A percentile compares a stretch with the other conserved stretches of the same genome.
phyloP scores from a whole-genome alignment of 1,284 basidiomycete species.

The Microbotryum intermedium region DNA sequence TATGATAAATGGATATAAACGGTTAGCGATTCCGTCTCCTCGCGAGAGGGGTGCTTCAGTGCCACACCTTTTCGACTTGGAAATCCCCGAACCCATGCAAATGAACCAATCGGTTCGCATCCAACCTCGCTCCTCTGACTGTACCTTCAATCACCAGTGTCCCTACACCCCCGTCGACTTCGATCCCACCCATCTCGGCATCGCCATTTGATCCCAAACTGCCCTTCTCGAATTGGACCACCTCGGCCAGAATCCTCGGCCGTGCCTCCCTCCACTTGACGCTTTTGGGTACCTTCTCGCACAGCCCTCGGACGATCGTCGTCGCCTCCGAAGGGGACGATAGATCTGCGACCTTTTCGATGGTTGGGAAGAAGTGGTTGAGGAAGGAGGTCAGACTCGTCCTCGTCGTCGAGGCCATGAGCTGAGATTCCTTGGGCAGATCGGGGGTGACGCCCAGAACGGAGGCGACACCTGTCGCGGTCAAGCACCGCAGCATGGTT shows the following conservation, averaged over 20 bases:
- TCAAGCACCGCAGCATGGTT: slow-evolving; percentile 72
- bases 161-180: slow-evolving; percentile 38
- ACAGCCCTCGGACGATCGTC: slow-evolving; percentile 61
- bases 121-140: slow-evolving; percentile 68
- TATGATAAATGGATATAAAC: too few relatives aligned
- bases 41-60: not conserved
- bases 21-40: too few relatives aligned
- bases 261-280: slow-evolving; percentile 76
- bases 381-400: slow-evolving; percentile 87
- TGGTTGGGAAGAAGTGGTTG: slow-evolving; percentile 87
- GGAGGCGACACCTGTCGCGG: slow-evolving; percentile 46
- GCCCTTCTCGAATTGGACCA: slow-evolving; percentile 34
- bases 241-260: slow-evolving; percentile 69
- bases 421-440: slow-evolving; percentile 33
- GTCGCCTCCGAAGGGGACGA: slow-evolving; percentile 59
- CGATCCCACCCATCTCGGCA: slow-evolving; percentile 48
- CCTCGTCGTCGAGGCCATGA: slow-evolving; percentile 47
- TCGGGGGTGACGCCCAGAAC: slow-evolving; percentile 57
- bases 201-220: slow-evolving; percentile 37
- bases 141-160: slow-evolving; percentile 69
- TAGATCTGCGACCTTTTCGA: slow-evolving; percentile 50
- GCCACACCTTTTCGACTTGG: slow-evolving; percentile 61
- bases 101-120: slow-evolving; percentile 79
- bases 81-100: slow-evolving; percentile 84
- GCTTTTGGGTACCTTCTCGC: slow-evolving; percentile 59